Evolutionary conservation across 306 rosid species (phyloP), one percentile per base, ranked within the genome.

Genomic region (barrel medic (Medicago truncatula)): DNA sequence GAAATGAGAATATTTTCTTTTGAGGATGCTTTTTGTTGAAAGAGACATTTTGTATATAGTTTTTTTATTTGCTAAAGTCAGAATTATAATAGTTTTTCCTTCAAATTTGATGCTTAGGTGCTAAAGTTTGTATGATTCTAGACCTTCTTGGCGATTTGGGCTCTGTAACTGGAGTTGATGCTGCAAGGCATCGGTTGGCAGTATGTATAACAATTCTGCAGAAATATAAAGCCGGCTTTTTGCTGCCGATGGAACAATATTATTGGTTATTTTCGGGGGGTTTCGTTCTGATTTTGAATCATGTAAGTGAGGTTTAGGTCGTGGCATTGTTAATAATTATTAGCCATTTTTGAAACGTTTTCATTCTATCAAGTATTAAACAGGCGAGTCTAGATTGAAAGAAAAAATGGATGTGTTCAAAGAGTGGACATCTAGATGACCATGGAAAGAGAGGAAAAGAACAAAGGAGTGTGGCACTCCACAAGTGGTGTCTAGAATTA

Each of bases 191-290:
- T 67, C 96, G 99, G 16, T 79, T 95, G 66, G 96, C 92, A 0
- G 96, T 93, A 3, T 92, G 97, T 74, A 92, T 93, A 80, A 90
- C 97, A 16, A 81, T 92, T 92, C 79, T 95, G 67, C 97, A 89
- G 83, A 95, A 92, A 80, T 95, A 95, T 74, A 67, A 71, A 23
- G 99, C 79, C 84, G 93, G 75, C 97, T 95, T 47, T 92, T 92
- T 80, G 97, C 90, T 85, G 92, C 92, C 46, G 93, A 90, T 74
- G 98, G 98, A 76, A 78, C 96, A 54, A 44, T 77, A 21, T 92
- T 95, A 78, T 85, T 96, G 31, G 83, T 90, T 17, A 61, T 82
- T 71, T 21, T 28, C 34, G 34, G 14, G 21, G 76, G 83, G 18
- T 52, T 70, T 44, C 14, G 13, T 79, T 70, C 84, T 10, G 80